phyloP scores from a whole-genome alignment of 2,329 filamentous ascomycete genomes.

The Cladophialophora yegresii region DNA sequence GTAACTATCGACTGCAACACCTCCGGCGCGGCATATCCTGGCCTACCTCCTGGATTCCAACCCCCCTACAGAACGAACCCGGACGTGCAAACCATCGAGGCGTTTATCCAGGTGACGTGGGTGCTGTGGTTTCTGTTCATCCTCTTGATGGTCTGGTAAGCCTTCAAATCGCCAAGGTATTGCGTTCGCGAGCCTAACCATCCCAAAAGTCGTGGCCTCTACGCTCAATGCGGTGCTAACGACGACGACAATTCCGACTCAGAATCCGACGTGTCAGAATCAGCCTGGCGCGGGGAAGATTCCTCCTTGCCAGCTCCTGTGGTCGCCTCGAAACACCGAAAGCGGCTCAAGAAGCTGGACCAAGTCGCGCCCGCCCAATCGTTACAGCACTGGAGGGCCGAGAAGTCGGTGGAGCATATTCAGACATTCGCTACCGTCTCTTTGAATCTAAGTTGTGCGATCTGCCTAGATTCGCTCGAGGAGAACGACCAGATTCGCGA shows the following conservation, averaged over 20 bases:
- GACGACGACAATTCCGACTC: constrained; percentile 20
- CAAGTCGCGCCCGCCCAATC: constrained; percentile 28
- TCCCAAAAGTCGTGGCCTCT: constrained; percentile 15
- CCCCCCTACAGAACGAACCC: constrained; percentile 9
- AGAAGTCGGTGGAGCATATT: constrained; percentile 24
- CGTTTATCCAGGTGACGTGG: constrained; percentile 16
- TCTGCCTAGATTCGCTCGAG: constrained; percentile 29
- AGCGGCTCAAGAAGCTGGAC: constrained; percentile 29
- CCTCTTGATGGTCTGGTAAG: constrained; percentile 14
- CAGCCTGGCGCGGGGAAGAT: constrained; percentile 26
- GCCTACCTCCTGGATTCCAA: constrained; percentile 5
- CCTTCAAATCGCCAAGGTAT: no score
- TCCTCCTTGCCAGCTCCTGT: constrained; percentile 3
- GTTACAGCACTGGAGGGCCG: constrained; percentile 26
- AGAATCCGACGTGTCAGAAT: constrained; percentile 21
- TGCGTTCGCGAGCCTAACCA: neutral
- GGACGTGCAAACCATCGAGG: constrained; percentile 7
- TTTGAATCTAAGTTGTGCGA: constrained; percentile 27
- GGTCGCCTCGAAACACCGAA: constrained; percentile 23
- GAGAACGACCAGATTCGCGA: constrained; percentile 31
- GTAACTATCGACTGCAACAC: neutral
- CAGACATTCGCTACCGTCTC: constrained; percentile 29
- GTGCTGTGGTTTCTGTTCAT: constrained; percentile 16
- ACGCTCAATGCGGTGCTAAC: constrained; percentile 5
- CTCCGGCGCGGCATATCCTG: constrained; percentile 8